Evolutionary conservation across 257 asterid genomes (phyloP).

Genomic region (Leonotis leonurus): DNA sequence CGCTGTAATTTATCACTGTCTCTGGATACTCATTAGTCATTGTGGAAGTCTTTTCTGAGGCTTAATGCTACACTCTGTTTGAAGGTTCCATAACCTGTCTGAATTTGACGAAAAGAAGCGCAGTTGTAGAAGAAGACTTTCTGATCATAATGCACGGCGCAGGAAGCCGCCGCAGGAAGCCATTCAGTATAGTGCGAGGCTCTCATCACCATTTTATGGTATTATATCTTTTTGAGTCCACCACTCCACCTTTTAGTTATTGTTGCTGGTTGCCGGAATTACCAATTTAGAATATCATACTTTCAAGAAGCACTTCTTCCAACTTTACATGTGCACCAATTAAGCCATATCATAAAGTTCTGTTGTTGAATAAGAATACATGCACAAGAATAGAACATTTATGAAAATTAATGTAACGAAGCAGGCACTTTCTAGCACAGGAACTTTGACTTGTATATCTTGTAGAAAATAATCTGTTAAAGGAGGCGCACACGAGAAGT

Average conservation of each 20-base stretch:
- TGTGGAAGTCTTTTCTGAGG: background rate
- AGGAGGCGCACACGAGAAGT: background rate
- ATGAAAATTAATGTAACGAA: background rate
- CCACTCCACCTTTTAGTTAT: background rate
- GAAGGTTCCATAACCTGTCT: constrained; percentile 81
- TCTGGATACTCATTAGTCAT: background rate
- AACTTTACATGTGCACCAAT: no score
- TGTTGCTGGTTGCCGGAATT: background rate
- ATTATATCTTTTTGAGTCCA: constrained; percentile 1
- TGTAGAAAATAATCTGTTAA: no score
- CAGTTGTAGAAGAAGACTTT: constrained; percentile 86
- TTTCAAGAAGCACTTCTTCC: background rate
- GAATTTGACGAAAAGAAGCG: constrained; percentile 91
- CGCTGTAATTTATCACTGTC: background rate
- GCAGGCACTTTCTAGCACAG: background rate
- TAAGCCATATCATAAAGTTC: background rate
- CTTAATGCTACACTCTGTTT: background rate
- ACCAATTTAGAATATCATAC: background rate
- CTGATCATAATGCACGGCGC: constrained; percentile 92
- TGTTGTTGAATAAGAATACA: background rate
- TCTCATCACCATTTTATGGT: constrained; percentile 63
- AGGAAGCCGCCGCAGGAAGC: constrained; percentile 82
- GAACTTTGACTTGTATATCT: background rate
- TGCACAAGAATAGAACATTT: background rate
- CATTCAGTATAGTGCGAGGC: constrained; percentile 46